Evolutionary conservation across 192 early-diverging fungal genomes (phyloP).

Genomic region (Chytriomyces confervae): DNA sequence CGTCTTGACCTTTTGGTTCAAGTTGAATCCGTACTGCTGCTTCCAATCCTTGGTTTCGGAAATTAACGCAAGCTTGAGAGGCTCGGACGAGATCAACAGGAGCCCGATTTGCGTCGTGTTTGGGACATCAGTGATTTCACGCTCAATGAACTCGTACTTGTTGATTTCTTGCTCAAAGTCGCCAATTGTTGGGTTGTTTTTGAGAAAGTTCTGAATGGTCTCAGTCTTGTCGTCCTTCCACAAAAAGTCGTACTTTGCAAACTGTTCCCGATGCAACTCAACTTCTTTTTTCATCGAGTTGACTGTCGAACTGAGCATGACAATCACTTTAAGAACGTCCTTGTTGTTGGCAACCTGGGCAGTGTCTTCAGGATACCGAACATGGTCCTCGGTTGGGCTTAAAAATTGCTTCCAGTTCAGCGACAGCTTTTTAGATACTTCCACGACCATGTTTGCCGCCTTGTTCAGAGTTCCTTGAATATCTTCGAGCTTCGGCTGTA

Average conservation of each 20-base stretch:
- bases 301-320: conserved; percentile 60
- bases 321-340: conserved; percentile 64
- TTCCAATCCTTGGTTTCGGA: conserved; percentile 75
- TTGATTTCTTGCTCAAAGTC: conserved; percentile 73
- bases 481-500: conserved; percentile 70
- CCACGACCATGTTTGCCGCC: conserved; percentile 61
- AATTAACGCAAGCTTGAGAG: conserved; percentile 64
- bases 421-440: conserved; percentile 63
- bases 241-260: conserved; percentile 68
- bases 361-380: conserved; percentile 61
- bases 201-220: conserved; percentile 65
- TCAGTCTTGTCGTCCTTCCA: conserved; percentile 72
- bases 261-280: conserved; percentile 65
- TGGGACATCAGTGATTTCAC: conserved; percentile 64
- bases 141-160: conserved; percentile 64
- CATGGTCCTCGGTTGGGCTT: conserved; percentile 52
- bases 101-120: conserved; percentile 65
- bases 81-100: conserved; percentile 65
- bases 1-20: conserved; percentile 68
- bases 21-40: conserved; percentile 68
- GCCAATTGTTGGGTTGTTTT: conserved; percentile 60
- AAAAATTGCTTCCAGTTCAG: conserved; percentile 62
- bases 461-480: conserved; percentile 65
- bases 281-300: conserved; percentile 72
- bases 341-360: conserved; percentile 73